A percentile compares a stretch with the other conserved stretches of the same genome.
Evolutionary conservation across 1,284 basidiomycete species (phyloP).

Genomic region (Cutaneotrichosporon sp.): DNA sequence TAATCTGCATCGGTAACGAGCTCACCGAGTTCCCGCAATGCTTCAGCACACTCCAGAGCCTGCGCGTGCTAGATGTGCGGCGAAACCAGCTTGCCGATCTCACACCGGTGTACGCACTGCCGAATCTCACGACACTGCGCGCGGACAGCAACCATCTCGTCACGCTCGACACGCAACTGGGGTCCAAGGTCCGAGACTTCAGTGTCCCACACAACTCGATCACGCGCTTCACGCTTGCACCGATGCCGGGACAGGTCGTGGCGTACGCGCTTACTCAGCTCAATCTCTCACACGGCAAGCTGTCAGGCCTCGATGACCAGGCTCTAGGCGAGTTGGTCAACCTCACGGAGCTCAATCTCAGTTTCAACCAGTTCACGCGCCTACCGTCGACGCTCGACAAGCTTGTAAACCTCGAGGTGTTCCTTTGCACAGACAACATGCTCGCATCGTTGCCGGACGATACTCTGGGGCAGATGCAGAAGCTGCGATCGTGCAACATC

Average conservation of each 20-base stretch:
- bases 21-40: constrained; percentile 73
- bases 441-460: constrained; percentile 73
- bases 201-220: constrained; percentile 56
- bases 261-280: constrained; percentile 73
- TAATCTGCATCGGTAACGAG: constrained; percentile 87
- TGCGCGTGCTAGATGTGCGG: constrained; percentile 75
- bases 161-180: constrained; percentile 72
- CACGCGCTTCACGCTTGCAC: constrained; percentile 70
- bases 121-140: constrained; percentile 65
- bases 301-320: constrained; percentile 76
- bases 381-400: constrained; percentile 79
- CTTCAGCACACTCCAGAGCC: constrained; percentile 62
- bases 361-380: constrained; percentile 82
- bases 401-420: constrained; percentile 66
- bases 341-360: constrained; percentile 70
- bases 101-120: constrained; percentile 66
- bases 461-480: constrained; percentile 69
- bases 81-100: constrained; percentile 78
- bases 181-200: constrained; percentile 60
- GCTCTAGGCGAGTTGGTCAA: constrained; percentile 70
- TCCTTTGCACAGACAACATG: constrained; percentile 89
- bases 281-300: constrained; percentile 86
- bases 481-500: constrained; percentile 74
- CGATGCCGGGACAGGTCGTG: constrained; percentile 59
- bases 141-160: constrained; percentile 81